Evolutionary conservation across 352 stramenopile species (phyloP).

Genomic region (Globisporangium nodosum): DNA sequence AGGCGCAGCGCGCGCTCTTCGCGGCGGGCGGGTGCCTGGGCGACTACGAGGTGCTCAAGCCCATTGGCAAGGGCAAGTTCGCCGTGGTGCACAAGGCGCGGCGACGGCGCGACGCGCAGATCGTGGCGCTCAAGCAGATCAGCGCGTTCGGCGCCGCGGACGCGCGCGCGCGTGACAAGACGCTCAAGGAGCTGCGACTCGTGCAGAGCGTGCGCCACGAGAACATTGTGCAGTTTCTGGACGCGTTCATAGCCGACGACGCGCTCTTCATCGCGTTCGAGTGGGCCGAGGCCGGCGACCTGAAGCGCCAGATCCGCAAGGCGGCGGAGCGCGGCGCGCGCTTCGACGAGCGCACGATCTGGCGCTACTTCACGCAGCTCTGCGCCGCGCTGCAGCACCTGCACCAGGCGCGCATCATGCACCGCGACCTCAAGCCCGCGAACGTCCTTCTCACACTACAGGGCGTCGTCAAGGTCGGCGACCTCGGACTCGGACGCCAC

Average conservation of each 20-base stretch:
- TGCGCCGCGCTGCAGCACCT: constrained; percentile 83
- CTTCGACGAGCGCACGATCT: constrained; percentile 92
- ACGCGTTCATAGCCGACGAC: constrained; percentile 88
- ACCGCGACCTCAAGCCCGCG: constrained; percentile 92
- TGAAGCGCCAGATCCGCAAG: constrained; percentile 92
- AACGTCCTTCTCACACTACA: constrained; percentile 93
- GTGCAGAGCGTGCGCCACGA: constrained; percentile 86
- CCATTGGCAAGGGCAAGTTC: constrained; percentile 92
- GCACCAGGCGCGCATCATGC: constrained; percentile 89
- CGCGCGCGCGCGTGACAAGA: constrained; percentile 87
- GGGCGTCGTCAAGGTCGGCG: constrained; percentile 88
- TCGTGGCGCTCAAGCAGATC: constrained; percentile 93
- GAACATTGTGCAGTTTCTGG: constrained; percentile 92
- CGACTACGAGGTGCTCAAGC: constrained; percentile 83
- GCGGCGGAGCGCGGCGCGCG: constrained; percentile 75
- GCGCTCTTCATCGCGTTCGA: constrained; percentile 93
- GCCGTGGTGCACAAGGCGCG: constrained; percentile 89
- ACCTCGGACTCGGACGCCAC: constrained; percentile 69
- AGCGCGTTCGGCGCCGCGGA: constrained; percentile 90
- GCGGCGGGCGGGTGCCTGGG: constrained; percentile 37
- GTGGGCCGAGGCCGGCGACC: constrained; percentile 90
- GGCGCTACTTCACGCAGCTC: constrained; percentile 92
- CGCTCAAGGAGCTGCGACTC: constrained; percentile 78
- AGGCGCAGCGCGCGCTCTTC: constrained; percentile 68
- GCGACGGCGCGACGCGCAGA: constrained; percentile 49